Conservation (phyloP, 352 stramenopile species). For the Pythium angustatum region DNA sequence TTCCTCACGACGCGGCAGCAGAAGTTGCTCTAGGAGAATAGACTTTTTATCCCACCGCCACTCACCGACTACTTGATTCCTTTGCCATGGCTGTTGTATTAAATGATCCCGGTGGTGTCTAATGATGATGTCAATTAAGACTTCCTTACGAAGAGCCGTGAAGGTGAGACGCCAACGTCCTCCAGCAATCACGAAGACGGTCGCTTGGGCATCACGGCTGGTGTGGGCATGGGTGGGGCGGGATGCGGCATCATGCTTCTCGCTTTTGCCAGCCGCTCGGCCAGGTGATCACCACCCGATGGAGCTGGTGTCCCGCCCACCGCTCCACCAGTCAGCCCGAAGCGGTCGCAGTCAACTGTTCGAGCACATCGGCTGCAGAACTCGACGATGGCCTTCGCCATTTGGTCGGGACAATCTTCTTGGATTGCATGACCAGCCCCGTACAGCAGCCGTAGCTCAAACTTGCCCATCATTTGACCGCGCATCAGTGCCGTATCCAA, state of each 20-base stretch:
- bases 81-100: too few species aligned
- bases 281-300: constrained; percentile 8
- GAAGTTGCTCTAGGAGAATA: constrained; percentile 6
- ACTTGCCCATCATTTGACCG: constrained; percentile 92
- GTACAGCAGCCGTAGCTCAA: constrained; percentile 85
- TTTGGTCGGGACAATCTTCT: constrained; percentile 81
- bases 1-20: constrained; percentile 31
- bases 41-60: too few species aligned
- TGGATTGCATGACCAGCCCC: constrained; percentile 88
- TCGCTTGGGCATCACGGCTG: constrained; percentile 30
- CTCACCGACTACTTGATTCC: not conserved
- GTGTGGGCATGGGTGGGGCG: constrained; percentile 20
- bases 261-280: constrained; percentile 31
- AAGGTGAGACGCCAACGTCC: too few species aligned
- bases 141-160: not conserved
- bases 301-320: not conserved
- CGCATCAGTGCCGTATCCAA: constrained; percentile 87
- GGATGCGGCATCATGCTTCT: constrained; percentile 32
- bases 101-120: too few species aligned
- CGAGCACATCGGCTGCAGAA: constrained; percentile 56
- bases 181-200: constrained; percentile 12
- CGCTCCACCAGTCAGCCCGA: not conserved
- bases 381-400: constrained; percentile 63
- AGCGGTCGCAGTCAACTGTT: constrained; percentile 16
- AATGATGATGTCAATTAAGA: not conserved